Base-by-base conservation (phyloP, 257 asterid genomes). In the Penstemon barbatus region DNA sequence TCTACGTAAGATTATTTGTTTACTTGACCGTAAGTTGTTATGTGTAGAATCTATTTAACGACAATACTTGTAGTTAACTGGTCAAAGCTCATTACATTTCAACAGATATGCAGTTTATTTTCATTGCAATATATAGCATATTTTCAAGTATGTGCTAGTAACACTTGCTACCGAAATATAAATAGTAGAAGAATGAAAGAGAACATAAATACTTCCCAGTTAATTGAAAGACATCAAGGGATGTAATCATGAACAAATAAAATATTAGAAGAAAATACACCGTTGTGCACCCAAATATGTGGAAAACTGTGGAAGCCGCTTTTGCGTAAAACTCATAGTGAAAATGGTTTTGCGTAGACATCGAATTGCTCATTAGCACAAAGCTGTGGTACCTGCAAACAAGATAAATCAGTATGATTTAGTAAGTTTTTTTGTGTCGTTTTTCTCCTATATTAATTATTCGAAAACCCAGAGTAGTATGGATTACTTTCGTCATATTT, bases 261-360 rank as follows among this genome's bases (percentile, higher is more conserved):
- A 63, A 66, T 6, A 53, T 51, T 71, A 58, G 4, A 2, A 41
- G 7, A 54, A 18, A 54, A 39, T 18, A 56, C 61, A 71, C 59
- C 12, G 7, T 43, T 15, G 57, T 36, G 63, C 61, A 64, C 37
- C 49, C 65, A 62, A 7, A 52, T 38, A 44, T 18, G 46, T 51
- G 48, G 36, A 50, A 48, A 33, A 15, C 55, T 33, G 39, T 15
- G 18, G n/a, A 71, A 8, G 38, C 60, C 18, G 39, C 62, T 40
- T 45, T 43, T 3, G 43, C 50, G 4, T 57, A 4, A 45, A 15
- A 44, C 63, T 79, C 77, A 91, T 38, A 91, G 82, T 19, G 91
- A 83, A 75, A 91, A 91, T 33, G 93, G 95, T 74, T 90, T 92
- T 12, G 85, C 75, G 61, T 92, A 88, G 60, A 88, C 84, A 75